Conservation (phyloP, 441 rosid genomes). For the Gossypium gossypioides region DNA sequence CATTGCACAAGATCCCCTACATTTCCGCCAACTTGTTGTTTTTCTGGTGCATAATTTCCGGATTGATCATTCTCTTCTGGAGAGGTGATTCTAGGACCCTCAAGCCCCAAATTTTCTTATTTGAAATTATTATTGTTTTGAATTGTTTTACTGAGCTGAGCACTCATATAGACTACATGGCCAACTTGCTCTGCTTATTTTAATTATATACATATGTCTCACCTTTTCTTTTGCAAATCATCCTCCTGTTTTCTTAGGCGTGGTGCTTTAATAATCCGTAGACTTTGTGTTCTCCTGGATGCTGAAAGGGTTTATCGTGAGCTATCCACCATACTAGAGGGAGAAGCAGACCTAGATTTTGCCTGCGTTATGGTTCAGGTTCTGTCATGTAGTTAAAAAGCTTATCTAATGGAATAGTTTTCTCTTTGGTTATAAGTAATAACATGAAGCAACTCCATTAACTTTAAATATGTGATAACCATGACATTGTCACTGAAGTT, state of each 20-base stretch:
- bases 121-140: neutral
- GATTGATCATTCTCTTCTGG: constrained; percentile 71
- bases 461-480: neutral
- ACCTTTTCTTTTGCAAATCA: constrained; percentile 14
- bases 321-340: constrained; percentile 89
- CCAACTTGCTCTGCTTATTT: constrained; percentile 1
- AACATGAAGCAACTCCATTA: neutral
- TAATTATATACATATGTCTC: neutral
- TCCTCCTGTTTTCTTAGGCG: constrained; percentile 46
- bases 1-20: constrained; percentile 83
- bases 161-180: neutral
- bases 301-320: constrained; percentile 94
- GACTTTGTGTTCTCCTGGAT: constrained; percentile 86
- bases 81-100: constrained; percentile 50
- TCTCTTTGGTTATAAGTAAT: neutral
- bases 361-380: constrained; percentile 99
- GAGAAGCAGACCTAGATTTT: constrained; percentile 93
- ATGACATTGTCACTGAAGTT: neutral
- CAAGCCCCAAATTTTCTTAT: constrained; percentile 6
- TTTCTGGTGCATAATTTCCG: constrained; percentile 87
- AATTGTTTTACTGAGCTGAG: neutral
- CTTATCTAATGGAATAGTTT: neutral
- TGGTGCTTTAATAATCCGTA: constrained; percentile 91
- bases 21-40: constrained; percentile 91
- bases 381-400: constrained; percentile 19